Base-by-base conservation (phyloP, 2,329 filamentous ascomycete genomes). In the Pseudogymnoascus sp. region DNA sequence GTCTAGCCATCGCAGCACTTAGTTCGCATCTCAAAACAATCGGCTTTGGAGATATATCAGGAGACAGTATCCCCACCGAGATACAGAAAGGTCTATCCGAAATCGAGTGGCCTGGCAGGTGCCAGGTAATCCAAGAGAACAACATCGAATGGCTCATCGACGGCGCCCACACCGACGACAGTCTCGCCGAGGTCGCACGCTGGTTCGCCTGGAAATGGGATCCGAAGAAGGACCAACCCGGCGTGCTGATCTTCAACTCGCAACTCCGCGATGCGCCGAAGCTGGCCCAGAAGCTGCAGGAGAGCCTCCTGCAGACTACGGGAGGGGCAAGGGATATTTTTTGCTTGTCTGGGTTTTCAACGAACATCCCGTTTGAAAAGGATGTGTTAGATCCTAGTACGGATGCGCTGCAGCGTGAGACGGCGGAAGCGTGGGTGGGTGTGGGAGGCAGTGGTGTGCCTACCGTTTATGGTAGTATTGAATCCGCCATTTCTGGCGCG, bases 61-160 rank as follows among this genome's bases (percentile, higher is more conserved):
- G 75, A 76, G n/a, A 65, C 75, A 0, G 34, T 3, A 74, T 93
- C 3, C 83, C 89, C 0, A 71, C 74, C 9, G 81, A 86, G 65
- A 89, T 97, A 69, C 76, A 85, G 22, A 78, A 12, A 4, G 93
- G 91, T 0, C 77, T 97, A 1, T 84, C 91, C 70, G 75, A 83
- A 66, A 88, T 90, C 5, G 82, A 83, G 2, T 88, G 91, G 76
- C 83, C 89, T 30, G 93, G 92, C 5, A 82, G 93, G 32, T 97
- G 91, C 70, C 82, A 86, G 65, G 73, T 80, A 60, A 81, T 80
- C 65, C 65, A 72, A 2, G 80, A 83, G 62, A 77, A 76, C 2
- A 60, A 63, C 16, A 59, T 62, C 25, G 25, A 60, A 9, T 69
- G 67, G 67, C 66, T 60, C 60, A 38, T 69, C 37, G 65, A 67